A percentile compares a stretch with the other conserved stretches of the same genome.
These are phyloP conservation scores for Myotisia sp. DNA, from an alignment of 2,329 filamentous ascomycete species.

Conservation along the genomic window DNA sequence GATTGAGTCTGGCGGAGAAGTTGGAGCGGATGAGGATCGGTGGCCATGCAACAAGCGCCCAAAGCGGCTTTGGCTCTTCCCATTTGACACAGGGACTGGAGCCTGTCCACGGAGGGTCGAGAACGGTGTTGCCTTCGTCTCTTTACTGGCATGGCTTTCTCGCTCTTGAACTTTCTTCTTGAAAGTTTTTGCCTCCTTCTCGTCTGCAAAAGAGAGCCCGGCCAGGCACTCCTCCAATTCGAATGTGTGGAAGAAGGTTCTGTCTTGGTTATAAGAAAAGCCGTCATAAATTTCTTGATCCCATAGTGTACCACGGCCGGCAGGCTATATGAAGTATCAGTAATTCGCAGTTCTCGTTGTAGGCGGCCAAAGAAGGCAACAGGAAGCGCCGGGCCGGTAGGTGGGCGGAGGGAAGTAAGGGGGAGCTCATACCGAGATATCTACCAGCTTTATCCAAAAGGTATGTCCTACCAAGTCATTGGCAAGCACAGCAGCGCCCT, in stretches of 20 bases:
- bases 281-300: constrained; percentile 95
- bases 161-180: constrained; percentile 94
- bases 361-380: no score
- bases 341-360: no score
- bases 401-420: not conserved
- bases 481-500: constrained; percentile 79
- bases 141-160: constrained; percentile 88
- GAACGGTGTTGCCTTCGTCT: constrained; percentile 66
- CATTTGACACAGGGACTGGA: constrained; percentile 29
- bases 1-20: constrained; percentile 29
- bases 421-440: constrained; percentile 62
- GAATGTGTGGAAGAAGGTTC: constrained; percentile 95
- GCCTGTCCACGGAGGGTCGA: constrained; percentile 36
- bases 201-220: constrained; percentile 81
- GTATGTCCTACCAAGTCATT: constrained; percentile 93
- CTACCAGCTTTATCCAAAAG: constrained; percentile 94
- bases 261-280: constrained; percentile 90
- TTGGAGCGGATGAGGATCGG: constrained; percentile 32
- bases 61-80: constrained; percentile 38
- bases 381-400: not conserved
- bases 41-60: constrained; percentile 36
- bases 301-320: constrained; percentile 78
- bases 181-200: constrained; percentile 95
- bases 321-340: constrained; percentile 38
- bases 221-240: constrained; percentile 87